Evolutionary conservation across 2,329 filamentous ascomycete genomes (phyloP), one percentile per base, ranked within the genome.

Genomic region (Escovopsis sp.): DNA sequence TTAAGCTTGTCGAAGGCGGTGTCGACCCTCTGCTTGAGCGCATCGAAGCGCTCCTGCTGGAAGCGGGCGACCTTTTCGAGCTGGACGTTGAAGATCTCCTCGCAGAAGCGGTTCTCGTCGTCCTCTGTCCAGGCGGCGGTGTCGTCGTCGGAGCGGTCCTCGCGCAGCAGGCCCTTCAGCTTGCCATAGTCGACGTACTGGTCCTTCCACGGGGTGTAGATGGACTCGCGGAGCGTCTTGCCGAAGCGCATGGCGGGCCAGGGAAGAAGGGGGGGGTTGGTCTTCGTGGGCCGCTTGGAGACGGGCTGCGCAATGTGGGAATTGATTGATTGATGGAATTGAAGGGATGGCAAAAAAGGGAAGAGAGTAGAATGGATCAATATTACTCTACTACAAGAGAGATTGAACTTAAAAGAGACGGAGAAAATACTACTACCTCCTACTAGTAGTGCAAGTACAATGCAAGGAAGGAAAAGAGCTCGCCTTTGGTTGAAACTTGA

Each of bases 101-200:
- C 85, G 57, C 89, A 91, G 63, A 98, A 98, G 31, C 74, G 76
- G 57, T 83, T 84, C 70, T 96, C 91, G 59, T 98, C 91, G 37
- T 88, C 79, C 54, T 94, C 87, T 24, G 88, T 94, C 91, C 91
- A 98, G 34, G 76, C 68, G 40, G 68, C 69, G 41, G 75, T 70
- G 16, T 81, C 79, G 39, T 77, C 71, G 24, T 71, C 71, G 45
- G 61, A 60, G 46, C 61, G 67, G 57, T 85, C 77, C 60, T 96
- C 91, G 48, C 85, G 81, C 46, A 98, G 68, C 45, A 98, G 72
- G 55, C 73, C 72, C 72, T 96, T 96, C 50, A 98, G 79, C 72
- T 89, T 94, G 53, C 74, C 68, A 63, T 98, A 98, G 67, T 96
- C 88, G 57, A 98, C 85, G 68, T 98, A 96, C 56, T 93, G 75